A percentile compares a stretch with the other conserved stretches of the same genome.
These are phyloP conservation scores for Neckera pumila DNA, from an alignment of 225 moss, liverwort and hornwort genomes.

Conservation along the genomic window DNA sequence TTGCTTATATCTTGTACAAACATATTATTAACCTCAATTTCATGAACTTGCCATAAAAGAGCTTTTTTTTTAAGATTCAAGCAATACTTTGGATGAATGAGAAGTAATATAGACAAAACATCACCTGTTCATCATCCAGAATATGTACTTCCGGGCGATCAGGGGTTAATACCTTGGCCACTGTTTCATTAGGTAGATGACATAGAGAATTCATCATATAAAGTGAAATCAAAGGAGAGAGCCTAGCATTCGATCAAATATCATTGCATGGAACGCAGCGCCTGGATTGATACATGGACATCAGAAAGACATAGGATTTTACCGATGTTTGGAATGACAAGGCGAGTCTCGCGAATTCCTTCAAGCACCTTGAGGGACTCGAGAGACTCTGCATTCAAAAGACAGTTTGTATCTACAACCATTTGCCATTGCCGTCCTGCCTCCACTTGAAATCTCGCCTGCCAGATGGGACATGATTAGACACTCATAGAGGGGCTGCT, in stretches of 20 bases:
- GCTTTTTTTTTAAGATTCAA: background rate
- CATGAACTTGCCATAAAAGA: background rate
- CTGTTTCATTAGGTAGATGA: background rate
- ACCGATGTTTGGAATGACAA: conserved; percentile 82
- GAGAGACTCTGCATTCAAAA: conserved; percentile 47
- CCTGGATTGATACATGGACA: background rate
- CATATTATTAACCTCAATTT: background rate
- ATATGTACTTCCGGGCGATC: background rate
- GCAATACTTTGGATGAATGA: background rate
- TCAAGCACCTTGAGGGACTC: conserved; percentile 57
- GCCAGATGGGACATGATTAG: conserved; percentile 3
- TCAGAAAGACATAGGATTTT: background rate
- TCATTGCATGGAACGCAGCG: background rate
- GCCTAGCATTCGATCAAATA: background rate
- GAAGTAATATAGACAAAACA: background rate
- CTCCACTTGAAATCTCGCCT: conserved; percentile 30
- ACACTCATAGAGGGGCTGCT: background rate
- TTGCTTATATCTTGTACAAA: background rate
- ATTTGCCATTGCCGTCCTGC: conserved; percentile 63
- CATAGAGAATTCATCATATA: background rate
- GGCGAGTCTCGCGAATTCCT: conserved; percentile 71
- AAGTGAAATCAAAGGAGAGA: background rate
- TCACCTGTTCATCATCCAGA: background rate
- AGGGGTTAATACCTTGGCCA: background rate
- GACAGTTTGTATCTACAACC: conserved; percentile 64